phyloP scores from a whole-genome alignment of 257 asterid genomes.

The Nicotiana benthamiana region DNA sequence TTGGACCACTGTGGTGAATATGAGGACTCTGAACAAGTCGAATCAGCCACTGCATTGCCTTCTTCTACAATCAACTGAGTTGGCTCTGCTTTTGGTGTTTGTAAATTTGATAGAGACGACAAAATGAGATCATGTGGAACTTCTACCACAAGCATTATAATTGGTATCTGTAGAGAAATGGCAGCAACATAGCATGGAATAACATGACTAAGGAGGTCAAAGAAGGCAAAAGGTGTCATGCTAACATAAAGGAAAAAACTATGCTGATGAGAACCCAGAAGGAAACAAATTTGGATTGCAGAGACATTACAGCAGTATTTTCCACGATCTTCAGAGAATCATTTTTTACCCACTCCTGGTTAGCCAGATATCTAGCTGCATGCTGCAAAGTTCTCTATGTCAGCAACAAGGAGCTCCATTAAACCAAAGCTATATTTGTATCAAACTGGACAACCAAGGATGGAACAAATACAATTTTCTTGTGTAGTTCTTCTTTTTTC shows the following conservation, averaged over 20 bases:
- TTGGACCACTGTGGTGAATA: conserved; percentile 36
- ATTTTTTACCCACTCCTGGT: conserved; percentile 99
- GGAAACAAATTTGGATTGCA: not conserved
- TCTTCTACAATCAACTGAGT: conserved; percentile 35
- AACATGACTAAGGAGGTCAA: conserved; percentile 5
- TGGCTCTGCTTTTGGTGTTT: conserved; percentile 41
- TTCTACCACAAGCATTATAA: conserved; percentile 98
- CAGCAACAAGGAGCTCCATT: conserved; percentile 12
- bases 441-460: not conserved
- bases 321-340: conserved; percentile 99
- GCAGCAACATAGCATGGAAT: not conserved
- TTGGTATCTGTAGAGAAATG: conserved; percentile 62
- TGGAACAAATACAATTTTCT: not conserved
- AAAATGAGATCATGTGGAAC: conserved; percentile 76
- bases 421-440: conserved; percentile 10
- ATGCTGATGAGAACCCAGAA: not conserved
- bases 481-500: not conserved
- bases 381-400: conserved; percentile 54
- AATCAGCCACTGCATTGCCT: conserved; percentile 37
- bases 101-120: conserved; percentile 41
- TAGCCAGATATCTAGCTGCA: conserved; percentile 98
- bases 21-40: conserved; percentile 32
- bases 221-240: not conserved
- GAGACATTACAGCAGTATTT: conserved; percentile 91
- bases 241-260: not conserved